These are phyloP conservation scores for Chloris gayana DNA, from an alignment of 176 grass and related monocot genomes.

Conservation along the genomic window DNA sequence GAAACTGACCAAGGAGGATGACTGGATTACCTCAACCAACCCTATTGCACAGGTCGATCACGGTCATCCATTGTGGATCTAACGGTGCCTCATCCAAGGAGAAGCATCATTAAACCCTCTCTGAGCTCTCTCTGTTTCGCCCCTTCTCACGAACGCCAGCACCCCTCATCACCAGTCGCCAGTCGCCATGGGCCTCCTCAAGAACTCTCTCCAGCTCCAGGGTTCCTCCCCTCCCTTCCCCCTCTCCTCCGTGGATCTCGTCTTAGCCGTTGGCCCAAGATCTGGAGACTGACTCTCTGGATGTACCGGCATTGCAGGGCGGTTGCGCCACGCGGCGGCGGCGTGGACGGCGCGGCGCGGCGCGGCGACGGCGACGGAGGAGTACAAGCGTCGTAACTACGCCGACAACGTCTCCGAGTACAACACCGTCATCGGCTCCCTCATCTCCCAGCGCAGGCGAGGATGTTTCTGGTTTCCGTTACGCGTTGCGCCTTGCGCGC, in stretches of 20 bases:
- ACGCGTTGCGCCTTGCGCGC: slow-evolving; percentile 11
- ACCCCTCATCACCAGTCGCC: neutral
- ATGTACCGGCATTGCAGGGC: slow-evolving; percentile 37
- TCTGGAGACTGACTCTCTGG: neutral
- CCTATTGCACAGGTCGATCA: too few species aligned
- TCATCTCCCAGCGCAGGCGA: slow-evolving; percentile 81
- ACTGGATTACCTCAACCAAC: too few species aligned
- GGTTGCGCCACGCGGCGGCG: slow-evolving; percentile 33
- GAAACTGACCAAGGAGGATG: too few species aligned
- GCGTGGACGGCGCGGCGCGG: slow-evolving; percentile 32
- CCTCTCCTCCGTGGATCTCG: neutral
- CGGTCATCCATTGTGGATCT: too few species aligned
- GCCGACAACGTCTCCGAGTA: slow-evolving; percentile 85
- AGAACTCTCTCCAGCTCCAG: slow-evolving; percentile 56
- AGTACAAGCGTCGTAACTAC: slow-evolving; percentile 86
- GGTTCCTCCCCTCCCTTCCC: slow-evolving; percentile 25
- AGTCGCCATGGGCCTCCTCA: slow-evolving; percentile 72
- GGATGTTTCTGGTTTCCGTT: neutral
- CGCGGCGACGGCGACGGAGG: slow-evolving; percentile 59
- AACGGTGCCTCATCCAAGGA: neutral
- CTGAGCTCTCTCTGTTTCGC: too few species aligned
- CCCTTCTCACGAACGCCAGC: slow-evolving; percentile 26
- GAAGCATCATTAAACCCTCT: neutral
- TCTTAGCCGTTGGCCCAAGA: neutral
- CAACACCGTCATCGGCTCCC: slow-evolving; percentile 91